Evolutionary conservation across 371 early-diverging fungal species (phyloP).

Genomic region (Syncephalastrum contaminatum): DNA sequence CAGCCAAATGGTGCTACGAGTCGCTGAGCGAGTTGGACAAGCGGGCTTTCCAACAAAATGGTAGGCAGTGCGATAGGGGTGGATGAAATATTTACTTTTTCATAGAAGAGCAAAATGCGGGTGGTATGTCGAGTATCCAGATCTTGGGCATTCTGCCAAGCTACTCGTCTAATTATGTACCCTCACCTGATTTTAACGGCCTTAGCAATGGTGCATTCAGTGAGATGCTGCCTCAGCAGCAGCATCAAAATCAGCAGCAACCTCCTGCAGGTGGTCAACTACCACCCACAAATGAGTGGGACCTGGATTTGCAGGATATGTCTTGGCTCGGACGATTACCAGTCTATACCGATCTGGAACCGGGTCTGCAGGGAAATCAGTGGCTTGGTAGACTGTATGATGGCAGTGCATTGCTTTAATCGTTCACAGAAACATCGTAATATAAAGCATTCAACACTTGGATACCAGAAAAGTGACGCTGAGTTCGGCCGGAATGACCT

Average conservation of each 20-base stretch:
- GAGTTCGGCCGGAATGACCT: no score
- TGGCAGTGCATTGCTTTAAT: no score
- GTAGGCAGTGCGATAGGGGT: slow-evolving; percentile 3
- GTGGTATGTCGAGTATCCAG: slow-evolving; percentile 24
- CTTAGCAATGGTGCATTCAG: no score
- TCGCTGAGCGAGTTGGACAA: slow-evolving; percentile 23
- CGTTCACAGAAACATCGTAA: no score
- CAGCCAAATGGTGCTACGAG: slow-evolving; percentile 24
- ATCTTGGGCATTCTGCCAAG: slow-evolving; percentile 22
- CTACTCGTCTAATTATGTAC: slow-evolving; percentile 6
- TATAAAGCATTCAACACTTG: no score
- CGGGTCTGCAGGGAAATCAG: slow-evolving; percentile 22
- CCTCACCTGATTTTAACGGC: no score
- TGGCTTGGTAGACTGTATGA: slow-evolving; percentile 18
- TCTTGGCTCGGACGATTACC: slow-evolving; percentile 27
- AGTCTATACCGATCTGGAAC: slow-evolving; percentile 26
- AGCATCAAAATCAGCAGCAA: background rate
- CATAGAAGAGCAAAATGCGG: slow-evolving; percentile 8
- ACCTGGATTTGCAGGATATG: slow-evolving; percentile 25
- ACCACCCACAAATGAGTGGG: slow-evolving; percentile 13
- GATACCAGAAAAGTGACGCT: no score
- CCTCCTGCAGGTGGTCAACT: background rate
- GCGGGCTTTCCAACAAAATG: slow-evolving; percentile 20
- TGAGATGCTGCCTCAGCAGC: no score
- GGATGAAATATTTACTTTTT: background rate